Conservation (phyloP, 768 basidiomycete species). For the Coprinopsis sp. region DNA sequence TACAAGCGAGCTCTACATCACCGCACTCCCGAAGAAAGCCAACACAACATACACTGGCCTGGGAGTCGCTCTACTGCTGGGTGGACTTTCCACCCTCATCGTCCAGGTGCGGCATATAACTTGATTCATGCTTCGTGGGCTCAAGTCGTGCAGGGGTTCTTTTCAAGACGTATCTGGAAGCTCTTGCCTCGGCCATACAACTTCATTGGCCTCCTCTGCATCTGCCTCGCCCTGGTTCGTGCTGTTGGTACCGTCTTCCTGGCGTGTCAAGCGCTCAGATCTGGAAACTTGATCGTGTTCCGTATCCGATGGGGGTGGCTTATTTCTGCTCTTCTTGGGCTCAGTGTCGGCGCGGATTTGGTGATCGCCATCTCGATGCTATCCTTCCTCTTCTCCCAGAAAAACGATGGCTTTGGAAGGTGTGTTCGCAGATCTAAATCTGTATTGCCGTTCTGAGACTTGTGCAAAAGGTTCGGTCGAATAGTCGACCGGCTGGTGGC, state of each 20-base stretch:
- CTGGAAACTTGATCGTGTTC: constrained; percentile 16
- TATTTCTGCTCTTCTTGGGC: constrained; percentile 24
- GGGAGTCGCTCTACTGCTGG: constrained; percentile 8
- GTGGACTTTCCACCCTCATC: constrained; percentile 11
- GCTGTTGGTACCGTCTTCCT: constrained; percentile 25
- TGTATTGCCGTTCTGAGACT: background rate
- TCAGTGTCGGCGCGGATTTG: constrained; percentile 26
- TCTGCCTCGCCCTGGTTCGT: constrained; percentile 20
- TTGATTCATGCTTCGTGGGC: background rate
- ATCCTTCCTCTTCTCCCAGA: constrained; percentile 23
- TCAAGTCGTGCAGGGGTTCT: constrained; percentile 23
- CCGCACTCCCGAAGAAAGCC: background rate
- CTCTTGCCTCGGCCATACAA: constrained; percentile 24
- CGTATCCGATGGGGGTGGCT: constrained; percentile 26
- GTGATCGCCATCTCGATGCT: constrained; percentile 27
- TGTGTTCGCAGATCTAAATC: constrained; percentile 2
- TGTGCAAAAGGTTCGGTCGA: constrained; percentile 15
- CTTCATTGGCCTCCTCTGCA: constrained; percentile 24
- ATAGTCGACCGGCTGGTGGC: constrained; percentile 24
- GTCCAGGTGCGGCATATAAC: constrained; percentile 7
- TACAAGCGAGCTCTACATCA: constrained; percentile 11
- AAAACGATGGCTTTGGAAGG: constrained; percentile 16
- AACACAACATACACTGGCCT: constrained; percentile 4
- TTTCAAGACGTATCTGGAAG: constrained; percentile 24
- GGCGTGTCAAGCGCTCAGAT: constrained; percentile 19